Conservation (phyloP, 73 alveolate genomes). For the Tetrahymena malaccensis region DNA sequence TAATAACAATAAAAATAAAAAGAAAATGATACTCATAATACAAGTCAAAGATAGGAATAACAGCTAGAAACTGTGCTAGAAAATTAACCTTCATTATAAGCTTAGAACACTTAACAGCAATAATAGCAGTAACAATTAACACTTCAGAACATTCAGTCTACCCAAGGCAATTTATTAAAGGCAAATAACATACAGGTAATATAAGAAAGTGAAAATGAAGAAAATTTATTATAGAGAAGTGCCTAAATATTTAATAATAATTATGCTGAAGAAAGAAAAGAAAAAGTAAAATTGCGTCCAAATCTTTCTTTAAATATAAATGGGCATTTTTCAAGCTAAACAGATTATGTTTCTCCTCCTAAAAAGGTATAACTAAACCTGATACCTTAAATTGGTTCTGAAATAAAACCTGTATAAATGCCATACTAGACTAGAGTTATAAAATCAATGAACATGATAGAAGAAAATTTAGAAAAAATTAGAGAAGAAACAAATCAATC, state of each 20-base stretch:
- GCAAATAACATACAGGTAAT: not conserved
- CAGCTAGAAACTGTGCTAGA: not conserved
- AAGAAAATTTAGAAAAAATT: not conserved
- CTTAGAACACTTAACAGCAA: not conserved
- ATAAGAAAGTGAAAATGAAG: not conserved
- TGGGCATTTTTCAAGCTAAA: not conserved
- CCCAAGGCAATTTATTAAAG: not conserved
- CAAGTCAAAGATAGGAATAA: not conserved
- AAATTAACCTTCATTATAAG: not conserved
- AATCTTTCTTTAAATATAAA: not conserved
- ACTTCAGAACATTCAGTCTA: not conserved
- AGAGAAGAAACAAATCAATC: not conserved
- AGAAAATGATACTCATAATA: not conserved
- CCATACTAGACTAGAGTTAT: not conserved
- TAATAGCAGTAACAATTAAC: not conserved
- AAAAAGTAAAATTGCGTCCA: not conserved
- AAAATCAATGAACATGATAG: not conserved
- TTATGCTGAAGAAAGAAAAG: not conserved
- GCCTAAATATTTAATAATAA: not conserved
- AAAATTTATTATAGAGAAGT: not conserved
- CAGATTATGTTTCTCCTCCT: not conserved
- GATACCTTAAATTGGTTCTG: not conserved
- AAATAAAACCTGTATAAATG: not conserved
- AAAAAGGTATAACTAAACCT: not conserved
- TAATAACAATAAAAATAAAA: not conserved